Evolutionary conservation across 169 alveolate genomes (phyloP).

Genomic region (Plasmodium cynomolgi): DNA sequence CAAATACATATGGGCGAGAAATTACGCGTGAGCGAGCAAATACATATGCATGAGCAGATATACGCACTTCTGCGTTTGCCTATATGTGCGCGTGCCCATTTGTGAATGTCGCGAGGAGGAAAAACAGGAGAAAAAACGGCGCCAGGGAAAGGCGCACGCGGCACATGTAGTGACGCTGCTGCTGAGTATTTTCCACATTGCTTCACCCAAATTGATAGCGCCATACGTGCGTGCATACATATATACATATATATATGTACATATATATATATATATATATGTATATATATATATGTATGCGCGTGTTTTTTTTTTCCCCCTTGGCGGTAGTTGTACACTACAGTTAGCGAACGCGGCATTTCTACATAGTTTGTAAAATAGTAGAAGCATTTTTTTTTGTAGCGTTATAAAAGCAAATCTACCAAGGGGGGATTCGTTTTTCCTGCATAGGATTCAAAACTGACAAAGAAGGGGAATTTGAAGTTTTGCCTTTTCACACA

Average conservation of each 20-base stretch:
- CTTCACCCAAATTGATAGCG: background rate
- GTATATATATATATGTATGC: no score
- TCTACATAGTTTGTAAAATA: slow-evolving; percentile 3
- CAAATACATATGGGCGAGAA: background rate
- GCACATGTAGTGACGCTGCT: background rate
- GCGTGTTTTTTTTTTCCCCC: background rate
- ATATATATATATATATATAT: no score
- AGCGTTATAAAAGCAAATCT: background rate
- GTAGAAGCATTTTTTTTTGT: background rate
- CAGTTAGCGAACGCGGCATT: background rate
- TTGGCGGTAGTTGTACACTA: background rate
- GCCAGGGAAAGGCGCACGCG: background rate
- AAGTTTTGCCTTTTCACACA: slow-evolving; percentile 3
- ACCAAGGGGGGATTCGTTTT: background rate
- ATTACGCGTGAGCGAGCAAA: background rate
- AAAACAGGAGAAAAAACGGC: background rate
- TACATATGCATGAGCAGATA: background rate
- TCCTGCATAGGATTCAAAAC: background rate
- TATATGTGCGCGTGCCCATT: background rate
- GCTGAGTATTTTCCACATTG: background rate
- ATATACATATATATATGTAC: no score
- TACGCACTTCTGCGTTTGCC: background rate
- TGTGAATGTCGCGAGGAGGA: slow-evolving; percentile 11
- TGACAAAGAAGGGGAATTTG: slow-evolving; percentile 16
- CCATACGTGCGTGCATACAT: background rate